A percentile compares a stretch with the other conserved stretches of the same genome.
Conservation (phyloP, 208 protist genomes). For the Eutreptiella sp. region DNA sequence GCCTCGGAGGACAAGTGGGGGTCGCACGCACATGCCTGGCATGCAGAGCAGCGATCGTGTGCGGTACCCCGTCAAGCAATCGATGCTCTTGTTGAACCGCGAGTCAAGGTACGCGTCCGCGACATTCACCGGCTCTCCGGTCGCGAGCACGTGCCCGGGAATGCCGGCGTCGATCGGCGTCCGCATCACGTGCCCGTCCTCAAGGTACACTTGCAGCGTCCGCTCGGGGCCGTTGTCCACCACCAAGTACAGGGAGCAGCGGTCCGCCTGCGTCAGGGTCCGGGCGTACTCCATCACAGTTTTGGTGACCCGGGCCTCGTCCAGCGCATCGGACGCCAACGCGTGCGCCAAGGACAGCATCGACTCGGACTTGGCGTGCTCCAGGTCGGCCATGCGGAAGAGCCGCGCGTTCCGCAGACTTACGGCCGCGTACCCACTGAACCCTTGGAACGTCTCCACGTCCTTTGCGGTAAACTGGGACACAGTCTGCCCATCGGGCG, state of each 20-base stretch:
- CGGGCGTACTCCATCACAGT: conserved; percentile 33
- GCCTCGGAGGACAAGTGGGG: no score
- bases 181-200: conserved; percentile 40
- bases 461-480: conserved; percentile 47
- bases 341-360: no score
- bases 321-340: no score
- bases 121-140: conserved; percentile 54
- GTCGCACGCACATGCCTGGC: conserved; percentile 21
- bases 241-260: conserved; percentile 31
- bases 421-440: conserved; percentile 68
- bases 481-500: conserved; percentile 45
- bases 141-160: conserved; percentile 51
- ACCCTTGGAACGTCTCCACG: conserved; percentile 58
- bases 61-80: conserved; percentile 38
- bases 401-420: conserved; percentile 73
- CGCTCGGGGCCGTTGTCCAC: no score
- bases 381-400: no score
- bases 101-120: conserved; percentile 58
- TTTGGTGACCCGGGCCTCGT: no score
- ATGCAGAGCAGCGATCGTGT: conserved; percentile 18
- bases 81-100: conserved; percentile 55
- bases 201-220: no score
- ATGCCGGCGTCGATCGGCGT: conserved; percentile 53
- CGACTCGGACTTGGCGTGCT: no score
- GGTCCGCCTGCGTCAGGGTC: conserved; percentile 23